phyloP scores from a whole-genome alignment of 2,329 filamentous ascomycete species.

The Stemphylium beticola region DNA sequence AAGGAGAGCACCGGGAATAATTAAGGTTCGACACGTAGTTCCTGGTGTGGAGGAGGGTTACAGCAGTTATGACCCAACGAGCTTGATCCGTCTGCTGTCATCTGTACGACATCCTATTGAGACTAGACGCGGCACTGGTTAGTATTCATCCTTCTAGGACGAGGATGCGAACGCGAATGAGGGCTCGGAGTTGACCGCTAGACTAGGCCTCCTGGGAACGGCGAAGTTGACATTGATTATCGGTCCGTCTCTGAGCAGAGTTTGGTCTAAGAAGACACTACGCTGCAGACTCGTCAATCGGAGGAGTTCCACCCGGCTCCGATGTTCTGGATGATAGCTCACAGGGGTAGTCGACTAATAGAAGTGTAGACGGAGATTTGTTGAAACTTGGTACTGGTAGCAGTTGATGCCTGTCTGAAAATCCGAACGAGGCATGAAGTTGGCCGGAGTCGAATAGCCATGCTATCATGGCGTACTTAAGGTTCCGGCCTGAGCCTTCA shows the following conservation, averaged over 20 bases:
- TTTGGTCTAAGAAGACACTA: slow-evolving; percentile 4
- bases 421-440: not conserved
- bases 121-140: not conserved
- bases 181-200: not conserved
- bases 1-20: no score
- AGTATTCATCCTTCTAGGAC: not conserved
- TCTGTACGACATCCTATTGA: not conserved
- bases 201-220: slow-evolving; percentile 3
- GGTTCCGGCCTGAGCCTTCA: slow-evolving; percentile 7
- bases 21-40: no score
- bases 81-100: not conserved
- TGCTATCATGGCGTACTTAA: slow-evolving; percentile 9
- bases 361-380: not conserved
- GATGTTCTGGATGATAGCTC: not conserved
- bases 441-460: not conserved
- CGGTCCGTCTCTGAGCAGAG: slow-evolving; percentile 13
- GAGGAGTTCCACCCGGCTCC: not conserved
- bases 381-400: slow-evolving; percentile 2
- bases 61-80: not conserved
- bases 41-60: no score
- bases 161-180: slow-evolving; percentile 3
- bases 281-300: not conserved
- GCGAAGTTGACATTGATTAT: not conserved
- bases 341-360: not conserved
- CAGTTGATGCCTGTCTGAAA: slow-evolving; percentile 1